phyloP scores from a whole-genome alignment of 371 early-diverging fungal genomes.

The Thermomucor indicae-seudaticae region DNA sequence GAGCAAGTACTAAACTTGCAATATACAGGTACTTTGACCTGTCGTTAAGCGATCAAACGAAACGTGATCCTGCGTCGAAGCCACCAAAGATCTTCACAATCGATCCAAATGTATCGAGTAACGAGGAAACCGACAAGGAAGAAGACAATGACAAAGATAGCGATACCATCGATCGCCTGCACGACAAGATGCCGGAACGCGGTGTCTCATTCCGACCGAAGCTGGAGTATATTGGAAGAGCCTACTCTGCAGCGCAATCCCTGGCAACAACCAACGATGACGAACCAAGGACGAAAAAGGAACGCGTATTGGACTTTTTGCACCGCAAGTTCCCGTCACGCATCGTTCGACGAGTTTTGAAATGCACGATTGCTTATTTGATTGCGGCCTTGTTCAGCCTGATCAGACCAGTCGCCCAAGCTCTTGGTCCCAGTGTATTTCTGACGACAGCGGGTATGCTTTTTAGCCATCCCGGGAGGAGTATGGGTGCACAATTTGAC shows the following conservation, averaged over 20 bases:
- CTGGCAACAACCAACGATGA: constrained; percentile 3
- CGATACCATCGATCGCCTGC: not conserved
- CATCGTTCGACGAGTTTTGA: constrained; percentile 51
- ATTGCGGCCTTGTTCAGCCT: constrained; percentile 38
- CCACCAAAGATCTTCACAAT: not conserved
- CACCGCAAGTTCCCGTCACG: constrained; percentile 42
- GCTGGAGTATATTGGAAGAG: constrained; percentile 13
- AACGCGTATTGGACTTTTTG: constrained; percentile 13
- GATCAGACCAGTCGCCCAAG: constrained; percentile 24
- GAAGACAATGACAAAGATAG: not conserved
- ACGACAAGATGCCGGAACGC: not conserved
- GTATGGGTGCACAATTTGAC: constrained; percentile 44
- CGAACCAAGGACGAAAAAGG: constrained; percentile 6
- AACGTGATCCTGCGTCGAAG: no score
- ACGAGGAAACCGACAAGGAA: not conserved
- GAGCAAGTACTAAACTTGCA: no score
- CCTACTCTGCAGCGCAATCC: constrained; percentile 3
- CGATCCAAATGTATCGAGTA: not conserved
- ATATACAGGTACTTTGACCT: not conserved
- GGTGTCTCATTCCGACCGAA: constrained; percentile 12
- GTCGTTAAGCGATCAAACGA: not conserved
- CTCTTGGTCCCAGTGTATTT: constrained; percentile 37
- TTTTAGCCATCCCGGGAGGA: constrained; percentile 44
- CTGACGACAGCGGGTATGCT: constrained; percentile 37
- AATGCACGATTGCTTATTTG: constrained; percentile 49